Evolutionary conservation across 345 rosid genomes (phyloP).

Genomic region (Bruguiera sexangula): DNA sequence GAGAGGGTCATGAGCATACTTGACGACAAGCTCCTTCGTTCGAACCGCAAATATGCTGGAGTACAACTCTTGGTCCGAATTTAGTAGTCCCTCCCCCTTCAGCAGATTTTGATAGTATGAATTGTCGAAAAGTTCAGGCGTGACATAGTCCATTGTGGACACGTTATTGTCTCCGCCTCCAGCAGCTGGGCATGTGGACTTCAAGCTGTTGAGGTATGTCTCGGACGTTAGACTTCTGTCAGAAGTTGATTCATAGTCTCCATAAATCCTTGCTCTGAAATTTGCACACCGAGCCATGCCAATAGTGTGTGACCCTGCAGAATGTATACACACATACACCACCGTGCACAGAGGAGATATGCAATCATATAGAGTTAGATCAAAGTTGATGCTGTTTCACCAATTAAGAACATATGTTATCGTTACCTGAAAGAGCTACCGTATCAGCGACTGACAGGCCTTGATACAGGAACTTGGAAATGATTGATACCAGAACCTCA

Average conservation of each 20-base stretch:
- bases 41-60: conserved; percentile 55
- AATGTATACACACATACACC: background rate
- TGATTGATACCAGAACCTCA: conserved; percentile 54
- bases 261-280: conserved; percentile 60
- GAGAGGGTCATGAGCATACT: conserved; percentile 51
- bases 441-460: conserved; percentile 81
- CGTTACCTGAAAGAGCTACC: conserved; percentile 78
- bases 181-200: conserved; percentile 50
- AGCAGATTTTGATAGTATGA: conserved; percentile 52
- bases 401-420: background rate
- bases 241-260: conserved; percentile 51
- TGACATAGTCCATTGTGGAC: conserved; percentile 65
- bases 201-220: conserved; percentile 38
- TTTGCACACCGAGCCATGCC: conserved; percentile 79
- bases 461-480: conserved; percentile 58
- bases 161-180: conserved; percentile 56
- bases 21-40: conserved; percentile 55
- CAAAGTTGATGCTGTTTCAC: too few species aligned
- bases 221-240: conserved; percentile 32
- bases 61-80: conserved; percentile 83
- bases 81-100: conserved; percentile 64
- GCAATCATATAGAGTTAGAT: background rate
- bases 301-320: conserved; percentile 82
- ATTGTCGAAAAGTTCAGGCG: conserved; percentile 75
- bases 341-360: background rate